Base-by-base conservation (phyloP, 768 basidiomycete genomes). In the Trametes maxima region DNA sequence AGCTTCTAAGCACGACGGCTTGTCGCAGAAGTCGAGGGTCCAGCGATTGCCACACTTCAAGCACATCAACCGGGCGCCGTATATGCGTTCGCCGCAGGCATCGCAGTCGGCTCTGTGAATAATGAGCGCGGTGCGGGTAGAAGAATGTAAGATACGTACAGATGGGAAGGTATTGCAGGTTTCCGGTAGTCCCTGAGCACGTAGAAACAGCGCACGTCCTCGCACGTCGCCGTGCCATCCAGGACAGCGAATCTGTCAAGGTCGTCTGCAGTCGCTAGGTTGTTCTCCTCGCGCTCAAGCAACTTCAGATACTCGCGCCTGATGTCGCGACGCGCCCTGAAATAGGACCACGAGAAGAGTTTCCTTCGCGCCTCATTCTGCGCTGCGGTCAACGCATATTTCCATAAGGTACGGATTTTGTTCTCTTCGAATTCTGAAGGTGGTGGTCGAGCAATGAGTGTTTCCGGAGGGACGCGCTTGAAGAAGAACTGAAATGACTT, bases 321-420 rank as follows among this genome's bases (percentile, higher is more conserved):
- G 14, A 63, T 62, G n/a, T 69, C 67, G 2, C 70, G 65, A 10
- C 76, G 66, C 50, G 71, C 61, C 52, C 68, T 64, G 67, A 76
- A 72, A 59, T 67, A 72, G 3, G 65, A 54, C 74, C 73, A 75
- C 2, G 73, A 70, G 69, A 72, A 75, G 8, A 56, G 36, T 35
- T 65, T 60, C 39, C 63, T 63, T 13, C 71, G 69, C 11, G 70
- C 64, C 11, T 67, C 47, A 51, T 70, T 57, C 40, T 56, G 43
- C 14, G 68, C 65, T 13, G 73, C 69, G 0, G 62, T 54, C 14
- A 70, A 57, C 0, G 77, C 77, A 49, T 71, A 77, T 5, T 54
- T 65, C 76, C 76, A 78, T 8, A 74, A 58, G 0, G 74, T 69
- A 2, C 67, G 62, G 19, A 70, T 37, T 47, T 63, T 69, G 59